Base-by-base conservation (phyloP, 2,329 filamentous ascomycete genomes). In the Nothophoma quercina region DNA sequence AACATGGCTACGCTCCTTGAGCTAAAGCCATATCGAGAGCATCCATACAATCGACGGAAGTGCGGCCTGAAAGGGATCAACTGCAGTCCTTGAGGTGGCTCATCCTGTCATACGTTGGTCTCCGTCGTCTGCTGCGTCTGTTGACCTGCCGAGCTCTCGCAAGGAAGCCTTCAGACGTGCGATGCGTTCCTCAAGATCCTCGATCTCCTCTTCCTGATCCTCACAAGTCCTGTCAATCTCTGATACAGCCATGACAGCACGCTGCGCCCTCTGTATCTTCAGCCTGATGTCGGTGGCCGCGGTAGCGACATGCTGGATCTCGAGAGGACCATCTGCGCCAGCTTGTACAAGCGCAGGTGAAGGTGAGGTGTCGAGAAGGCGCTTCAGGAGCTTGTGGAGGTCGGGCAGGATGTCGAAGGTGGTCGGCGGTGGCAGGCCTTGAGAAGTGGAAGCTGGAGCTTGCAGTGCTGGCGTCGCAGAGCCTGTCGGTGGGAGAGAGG, bases 381-480 rank as follows among this genome's bases (percentile, higher is more conserved):
- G 89, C 60, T 86, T 81, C 56, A 97, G 85, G 62, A 96, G 85
- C 53, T 86, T 82, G 67, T 91, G 88, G 46, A 97, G 85, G 67
- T 92, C 86, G 21, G 92, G 91, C 46, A 96, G 84, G 63, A 91
- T 85, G 78, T 96, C 93, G 77, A 97, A 91, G 41, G 86, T 86
- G 74, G 93, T 88, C 22, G 93, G 89, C 41, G 90, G 84, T 57
- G 95, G 88, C 49, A 88, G 85, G 2, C 83, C 77, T 25, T 88
- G 82, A 52, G 84, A 77, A 58, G 79, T 74, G 68, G 82, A 50
- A 41, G 63, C 35, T 36, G 58, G 53, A 29, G 65, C 46, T 23
- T 64, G 55, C 32, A 65, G 58, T 5, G 68, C 64, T 16, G 67
- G 67, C 5, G 70, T 71, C 4, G 62, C 64, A 42, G 63, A 51